Percentiles rank a stretch among this genome's conserved stretches.
phyloP scores from a whole-genome alignment of 75 land plant species.

The Pseudotsuga menziesii region DNA sequence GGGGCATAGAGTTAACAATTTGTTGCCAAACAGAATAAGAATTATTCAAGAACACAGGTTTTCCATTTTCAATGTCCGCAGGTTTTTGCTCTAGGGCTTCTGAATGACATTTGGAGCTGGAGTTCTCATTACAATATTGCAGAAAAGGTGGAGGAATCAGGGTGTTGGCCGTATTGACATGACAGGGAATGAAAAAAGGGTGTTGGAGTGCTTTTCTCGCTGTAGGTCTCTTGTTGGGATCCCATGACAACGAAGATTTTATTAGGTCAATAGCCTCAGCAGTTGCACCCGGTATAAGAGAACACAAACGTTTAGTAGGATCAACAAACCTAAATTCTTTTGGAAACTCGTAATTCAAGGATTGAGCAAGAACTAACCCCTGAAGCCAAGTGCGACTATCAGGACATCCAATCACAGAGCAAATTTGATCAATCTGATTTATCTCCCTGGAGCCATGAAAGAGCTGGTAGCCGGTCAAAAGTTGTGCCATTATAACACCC shows the following conservation, averaged over 20 bases:
- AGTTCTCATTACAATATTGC: too few relatives aligned
- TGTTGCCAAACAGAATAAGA: too few relatives aligned
- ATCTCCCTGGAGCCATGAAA: background rate
- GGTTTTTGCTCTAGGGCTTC: too few relatives aligned
- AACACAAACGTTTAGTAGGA: background rate
- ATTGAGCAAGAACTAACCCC: background rate
- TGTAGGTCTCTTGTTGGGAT: background rate
- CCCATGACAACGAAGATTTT: background rate
- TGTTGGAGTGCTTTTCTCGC: background rate
- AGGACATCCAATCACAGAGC: background rate
- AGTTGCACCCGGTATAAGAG: background rate
- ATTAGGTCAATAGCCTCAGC: background rate
- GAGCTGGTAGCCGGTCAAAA: too few relatives aligned
- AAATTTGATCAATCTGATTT: background rate
- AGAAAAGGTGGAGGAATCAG: too few relatives aligned
- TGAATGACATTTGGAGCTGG: too few relatives aligned
- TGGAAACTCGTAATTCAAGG: background rate
- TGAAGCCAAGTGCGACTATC: background rate
- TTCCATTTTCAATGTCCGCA: too few relatives aligned
- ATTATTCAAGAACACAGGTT: too few relatives aligned
- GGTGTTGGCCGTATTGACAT: background rate
- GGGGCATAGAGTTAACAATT: too few relatives aligned
- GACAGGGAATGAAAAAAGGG: background rate
- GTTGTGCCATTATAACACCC: conserved; percentile 3
- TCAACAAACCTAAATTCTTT: background rate